These are phyloP conservation scores for Hirschfeldia incana DNA, from an alignment of 345 rosid genomes.

Conservation along the genomic window DNA sequence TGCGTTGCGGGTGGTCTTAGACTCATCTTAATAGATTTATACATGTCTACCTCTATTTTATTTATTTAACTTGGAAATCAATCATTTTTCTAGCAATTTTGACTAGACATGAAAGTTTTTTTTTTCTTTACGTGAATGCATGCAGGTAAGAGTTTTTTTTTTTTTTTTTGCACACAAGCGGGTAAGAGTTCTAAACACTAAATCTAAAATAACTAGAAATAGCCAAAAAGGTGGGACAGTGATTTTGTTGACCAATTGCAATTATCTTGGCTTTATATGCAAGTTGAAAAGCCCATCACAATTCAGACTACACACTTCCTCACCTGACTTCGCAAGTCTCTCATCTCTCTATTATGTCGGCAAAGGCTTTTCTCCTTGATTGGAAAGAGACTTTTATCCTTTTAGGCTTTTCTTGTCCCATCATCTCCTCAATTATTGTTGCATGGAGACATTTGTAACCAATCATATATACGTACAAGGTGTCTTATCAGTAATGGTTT, in stretches of 20 bases:
- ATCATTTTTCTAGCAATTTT: background rate
- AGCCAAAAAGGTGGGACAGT: conserved; percentile 14
- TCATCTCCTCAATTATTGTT: conserved; percentile 15
- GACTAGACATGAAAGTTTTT: background rate
- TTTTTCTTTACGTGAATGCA: background rate
- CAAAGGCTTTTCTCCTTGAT: conserved; percentile 17
- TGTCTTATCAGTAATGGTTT: conserved; percentile 15
- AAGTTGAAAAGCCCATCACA: conserved; percentile 21
- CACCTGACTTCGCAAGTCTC: background rate
- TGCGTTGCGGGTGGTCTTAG: background rate
- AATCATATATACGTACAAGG: conserved; percentile 19
- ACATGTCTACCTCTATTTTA: background rate
- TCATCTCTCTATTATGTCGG: conserved; percentile 27
- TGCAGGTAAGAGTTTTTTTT: too few relatives aligned
- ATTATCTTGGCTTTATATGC: conserved; percentile 25
- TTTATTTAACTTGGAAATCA: background rate
- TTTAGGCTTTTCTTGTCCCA: conserved; percentile 1
- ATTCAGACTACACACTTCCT: conserved; percentile 11
- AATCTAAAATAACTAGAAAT: background rate
- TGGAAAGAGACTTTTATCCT: conserved; percentile 13
- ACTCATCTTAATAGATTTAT: background rate
- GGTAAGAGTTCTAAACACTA: background rate
- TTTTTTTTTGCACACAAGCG: background rate
- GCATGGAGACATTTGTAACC: background rate
- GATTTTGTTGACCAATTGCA: conserved; percentile 22